A percentile compares a stretch with the other conserved stretches of the same genome.
Evolutionary conservation across 441 rosid genomes (phyloP).

Genomic region (Euphorbia schlechtendalii): DNA sequence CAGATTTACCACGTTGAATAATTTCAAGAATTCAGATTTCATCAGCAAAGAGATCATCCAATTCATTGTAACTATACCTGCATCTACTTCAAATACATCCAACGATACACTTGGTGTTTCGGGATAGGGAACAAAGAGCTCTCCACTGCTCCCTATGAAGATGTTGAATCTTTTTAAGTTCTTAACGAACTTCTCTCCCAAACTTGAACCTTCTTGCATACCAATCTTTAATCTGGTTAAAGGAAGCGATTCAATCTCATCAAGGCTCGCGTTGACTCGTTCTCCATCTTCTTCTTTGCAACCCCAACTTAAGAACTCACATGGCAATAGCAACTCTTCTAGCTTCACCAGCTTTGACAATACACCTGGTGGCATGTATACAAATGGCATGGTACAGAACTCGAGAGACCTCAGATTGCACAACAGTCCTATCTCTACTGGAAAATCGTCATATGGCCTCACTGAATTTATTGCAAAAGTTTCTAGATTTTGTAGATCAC

Average conservation of each 20-base stretch:
- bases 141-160: background rate
- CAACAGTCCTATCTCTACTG: background rate
- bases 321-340: background rate
- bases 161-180: background rate
- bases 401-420: background rate
- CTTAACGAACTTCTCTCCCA: background rate
- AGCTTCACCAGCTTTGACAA: background rate
- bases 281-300: background rate
- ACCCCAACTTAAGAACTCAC: background rate
- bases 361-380: background rate
- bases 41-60: background rate
- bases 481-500: background rate
- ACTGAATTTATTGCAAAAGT: background rate
- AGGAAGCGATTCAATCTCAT: background rate
- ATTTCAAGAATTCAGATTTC: background rate
- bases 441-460: background rate
- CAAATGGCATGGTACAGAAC: background rate
- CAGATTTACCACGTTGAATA: background rate
- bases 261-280: background rate
- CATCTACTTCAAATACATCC: background rate
- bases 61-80: background rate
- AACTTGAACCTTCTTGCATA: background rate
- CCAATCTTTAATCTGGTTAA: background rate
- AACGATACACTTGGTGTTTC: background rate
- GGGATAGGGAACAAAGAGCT: background rate